Percentiles rank a stretch among this genome's conserved stretches.
Evolutionary conservation across 2,329 filamentous ascomycete species (phyloP).

Genomic region (Verticillium nonalfalfae): DNA sequence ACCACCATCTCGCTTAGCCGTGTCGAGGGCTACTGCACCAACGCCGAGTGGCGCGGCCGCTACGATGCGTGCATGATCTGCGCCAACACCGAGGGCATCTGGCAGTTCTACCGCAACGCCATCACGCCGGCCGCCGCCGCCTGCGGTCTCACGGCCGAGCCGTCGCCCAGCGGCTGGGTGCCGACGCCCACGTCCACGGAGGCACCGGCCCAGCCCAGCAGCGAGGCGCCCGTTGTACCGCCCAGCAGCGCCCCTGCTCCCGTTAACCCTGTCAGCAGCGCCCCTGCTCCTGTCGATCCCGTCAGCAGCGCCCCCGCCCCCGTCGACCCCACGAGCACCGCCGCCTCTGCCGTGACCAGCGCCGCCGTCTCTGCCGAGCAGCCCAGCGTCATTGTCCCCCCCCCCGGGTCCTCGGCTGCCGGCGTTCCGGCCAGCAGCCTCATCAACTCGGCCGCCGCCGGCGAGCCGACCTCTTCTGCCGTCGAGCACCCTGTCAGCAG

Average conservation of each 20-base stretch:
- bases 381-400: background rate
- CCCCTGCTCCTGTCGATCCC: background rate
- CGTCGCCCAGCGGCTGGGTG: constrained; percentile 6
- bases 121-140: constrained; percentile 22
- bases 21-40: constrained; percentile 26
- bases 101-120: constrained; percentile 33
- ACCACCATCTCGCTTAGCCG: constrained; percentile 26
- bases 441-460: background rate
- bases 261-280: background rate
- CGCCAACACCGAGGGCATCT: constrained; percentile 34
- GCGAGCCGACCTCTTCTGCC: background rate
- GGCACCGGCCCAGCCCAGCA: background rate
- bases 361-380: background rate
- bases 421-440: background rate
- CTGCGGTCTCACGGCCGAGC: constrained; percentile 6
- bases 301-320: background rate
- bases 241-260: background rate
- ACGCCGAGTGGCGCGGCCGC: constrained; percentile 28
- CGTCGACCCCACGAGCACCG: background rate
- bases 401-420: background rate
- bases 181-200: constrained; percentile 1
- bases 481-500: background rate
- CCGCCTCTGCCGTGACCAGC: background rate
- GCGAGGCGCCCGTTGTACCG: background rate
- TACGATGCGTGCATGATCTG: constrained; percentile 36